Conservation (phyloP, 495 filamentous ascomycete genomes). For the Talaromyces trachyspermus region DNA sequence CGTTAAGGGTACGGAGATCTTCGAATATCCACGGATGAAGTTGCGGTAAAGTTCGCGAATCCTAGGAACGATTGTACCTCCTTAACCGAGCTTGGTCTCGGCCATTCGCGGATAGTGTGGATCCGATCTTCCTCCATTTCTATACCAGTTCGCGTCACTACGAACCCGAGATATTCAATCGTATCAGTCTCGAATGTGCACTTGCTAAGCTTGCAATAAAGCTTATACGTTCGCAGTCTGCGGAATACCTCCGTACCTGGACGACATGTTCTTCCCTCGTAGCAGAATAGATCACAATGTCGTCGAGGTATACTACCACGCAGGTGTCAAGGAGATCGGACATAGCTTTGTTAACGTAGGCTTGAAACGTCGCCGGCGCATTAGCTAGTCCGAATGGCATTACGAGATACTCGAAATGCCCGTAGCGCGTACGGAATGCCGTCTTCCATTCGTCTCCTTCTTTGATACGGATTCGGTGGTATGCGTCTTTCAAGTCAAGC, state of each 20-base stretch:
- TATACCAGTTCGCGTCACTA: constrained; percentile 15
- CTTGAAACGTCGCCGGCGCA: not conserved
- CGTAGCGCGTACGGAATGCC: not conserved
- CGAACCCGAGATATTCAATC: constrained; percentile 18
- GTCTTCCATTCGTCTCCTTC: not conserved
- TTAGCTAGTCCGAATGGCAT: not conserved
- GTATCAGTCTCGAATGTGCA: constrained; percentile 17
- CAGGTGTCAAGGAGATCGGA: constrained; percentile 11
- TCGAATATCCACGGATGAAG: constrained; percentile 21
- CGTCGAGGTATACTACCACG: constrained; percentile 24
- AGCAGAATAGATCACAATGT: constrained; percentile 28
- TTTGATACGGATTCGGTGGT: not conserved
- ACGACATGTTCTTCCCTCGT: constrained; percentile 17
- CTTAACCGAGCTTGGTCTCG: constrained; percentile 10
- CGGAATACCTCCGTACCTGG: constrained; percentile 15
- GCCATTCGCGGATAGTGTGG: constrained; percentile 14
- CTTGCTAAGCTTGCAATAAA: constrained; percentile 17
- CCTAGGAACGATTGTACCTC: constrained; percentile 20
- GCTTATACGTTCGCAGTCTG: constrained; percentile 7
- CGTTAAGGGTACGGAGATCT: constrained; percentile 8
- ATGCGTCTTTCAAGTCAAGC: constrained; percentile 15
- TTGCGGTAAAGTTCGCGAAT: constrained; percentile 22
- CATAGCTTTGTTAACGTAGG: constrained; percentile 2
- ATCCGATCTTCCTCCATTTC: constrained; percentile 15
- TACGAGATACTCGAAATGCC: constrained; percentile 2